Base-by-base conservation (phyloP, 495 filamentous ascomycete species). In the Alectoria sarmentosa region DNA sequence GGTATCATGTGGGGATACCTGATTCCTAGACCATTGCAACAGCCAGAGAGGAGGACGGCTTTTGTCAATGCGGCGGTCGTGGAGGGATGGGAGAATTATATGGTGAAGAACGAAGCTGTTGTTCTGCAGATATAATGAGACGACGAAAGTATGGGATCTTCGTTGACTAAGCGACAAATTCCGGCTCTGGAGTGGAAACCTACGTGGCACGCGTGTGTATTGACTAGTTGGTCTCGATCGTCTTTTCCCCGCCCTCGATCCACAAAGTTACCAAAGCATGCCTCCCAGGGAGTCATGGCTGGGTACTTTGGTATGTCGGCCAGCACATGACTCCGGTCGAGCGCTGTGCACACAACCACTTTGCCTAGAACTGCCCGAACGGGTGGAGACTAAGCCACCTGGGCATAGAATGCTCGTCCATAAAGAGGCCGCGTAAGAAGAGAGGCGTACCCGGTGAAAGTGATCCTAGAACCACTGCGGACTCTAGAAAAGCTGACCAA, bases 31-130 rank as follows among this genome's bases (percentile, higher is more conserved):
- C 39, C 52, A 26, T 56, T 38, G 62, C 46, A 23, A 13, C 46
- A 5, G 7, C 23, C n/a, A 28, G 46, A 26, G 23, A 28, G 23
- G n/a, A 49, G 9, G n/a, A 64, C 62, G 6, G 58, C 62, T 23
- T 64, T 64, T 19, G 62, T 58, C 28, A 64, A 64, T 32, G 62
- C 62, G 26, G 62, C 62, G 9, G 54, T 64, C 37, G 49, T 64
- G 44, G 62, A 58, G 36, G 62, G 62, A 37, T 52, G 44, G 42
- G 39, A 62, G 30, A 32, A 62, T 11, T 32, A 48, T 39, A 13
- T 36, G 32, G 60, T 52, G 17, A 62, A 62, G 37, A 52, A 62
- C 34, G 60, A 49, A 41, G 41, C 60, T 21, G 42, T 62, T 21
- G 23, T 62, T 11, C 4, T 62, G 42, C 28, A 19, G 28, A 54